Base-by-base conservation (phyloP, 371 early-diverging fungal species). In the Entomophthora muscae region DNA sequence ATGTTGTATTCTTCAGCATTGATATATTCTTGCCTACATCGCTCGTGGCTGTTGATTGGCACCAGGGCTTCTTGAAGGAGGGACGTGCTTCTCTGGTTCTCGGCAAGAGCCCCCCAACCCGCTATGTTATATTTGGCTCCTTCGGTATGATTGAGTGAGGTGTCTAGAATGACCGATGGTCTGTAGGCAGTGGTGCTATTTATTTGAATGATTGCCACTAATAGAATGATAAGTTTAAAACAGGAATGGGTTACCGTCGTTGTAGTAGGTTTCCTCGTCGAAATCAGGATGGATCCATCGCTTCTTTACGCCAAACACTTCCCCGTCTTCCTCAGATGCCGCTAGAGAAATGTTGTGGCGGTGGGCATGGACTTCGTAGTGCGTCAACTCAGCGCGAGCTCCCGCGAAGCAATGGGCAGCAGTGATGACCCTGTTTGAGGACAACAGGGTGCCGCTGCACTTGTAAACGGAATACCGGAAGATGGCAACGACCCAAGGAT, bases 401-500 rank as follows among this genome's bases (percentile, higher is more conserved):
- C 54, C 63, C 22, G 27, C 57, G 22, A 75, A 67, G 57, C 78
- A 77, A 66, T 77, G 78, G 1, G 78, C 78, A 1, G 78, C 78
- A 0, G 78, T 75, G 21, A 77, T 52, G 17, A 77, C 61, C 67
- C 65, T 69, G 22, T 66, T 56, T 32, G 65, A 57, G 24, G 65
- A 65, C 27, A 77, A 63, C 52, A 76, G 66, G 1, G 75, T 68
- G 21, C 75, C 76, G 33, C 78, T 75, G 28, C 78, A 77, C 12
- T 17, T 33, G 24, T 59, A 59, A 5, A 33, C 60, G 22, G 33
- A 32, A 29, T 59, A 59, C 2, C 60, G 31, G 33, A 23, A 59
- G 29, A 59, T 59, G 22, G 60, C 42, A 28, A 33, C 60, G 33
- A 59, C 42, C 60, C 60, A 59, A 29, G 32, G 31, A 32, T 59